These are phyloP conservation scores for Fusarium citri DNA, from an alignment of 2,329 filamentous ascomycete species.

Conservation along the genomic window DNA sequence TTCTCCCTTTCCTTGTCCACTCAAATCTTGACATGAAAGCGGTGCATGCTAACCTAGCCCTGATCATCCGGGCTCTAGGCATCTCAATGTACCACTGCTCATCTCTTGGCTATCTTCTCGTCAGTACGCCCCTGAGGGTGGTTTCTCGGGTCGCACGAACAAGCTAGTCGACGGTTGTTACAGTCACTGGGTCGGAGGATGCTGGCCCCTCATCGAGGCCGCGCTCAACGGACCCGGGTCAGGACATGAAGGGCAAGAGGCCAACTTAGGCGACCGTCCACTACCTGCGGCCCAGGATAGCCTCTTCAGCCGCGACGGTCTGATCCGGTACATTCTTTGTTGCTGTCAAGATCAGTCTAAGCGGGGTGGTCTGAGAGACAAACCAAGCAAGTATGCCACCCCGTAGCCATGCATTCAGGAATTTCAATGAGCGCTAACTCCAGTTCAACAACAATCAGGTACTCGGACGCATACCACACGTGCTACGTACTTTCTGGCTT, in stretches of 20 bases:
- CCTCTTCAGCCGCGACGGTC: constrained; percentile 83
- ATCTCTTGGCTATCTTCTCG: constrained; percentile 89
- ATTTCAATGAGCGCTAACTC: constrained; percentile 38
- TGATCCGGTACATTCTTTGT: constrained; percentile 88
- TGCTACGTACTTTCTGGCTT: constrained; percentile 91
- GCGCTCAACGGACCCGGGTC: constrained; percentile 67
- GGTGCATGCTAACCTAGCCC: constrained; percentile 50
- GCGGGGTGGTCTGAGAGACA: constrained; percentile 88
- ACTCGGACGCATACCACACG: constrained; percentile 89
- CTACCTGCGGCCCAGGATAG: constrained; percentile 54
- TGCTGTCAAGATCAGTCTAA: constrained; percentile 82
- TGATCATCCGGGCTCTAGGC: constrained; percentile 59
- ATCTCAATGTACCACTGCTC: constrained; percentile 80
- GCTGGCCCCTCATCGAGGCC: constrained; percentile 91
- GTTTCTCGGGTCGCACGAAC: constrained; percentile 93
- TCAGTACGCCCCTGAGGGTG: constrained; percentile 91
- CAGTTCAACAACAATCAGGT: constrained; percentile 57
- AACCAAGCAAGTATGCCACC: constrained; percentile 81
- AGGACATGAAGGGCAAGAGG: constrained; percentile 45
- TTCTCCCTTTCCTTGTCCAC: constrained; percentile 41
- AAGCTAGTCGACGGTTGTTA: constrained; percentile 99
- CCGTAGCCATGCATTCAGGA: constrained; percentile 18
- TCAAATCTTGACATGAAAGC: constrained; percentile 48
- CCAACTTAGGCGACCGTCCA: constrained; percentile 46
- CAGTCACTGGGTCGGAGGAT: constrained; percentile 96